Percentiles rank a stretch among this genome's conserved stretches.
These are phyloP conservation scores for Penicillium verhagenii DNA, from an alignment of 495 filamentous ascomycete species.

Conservation along the genomic window DNA sequence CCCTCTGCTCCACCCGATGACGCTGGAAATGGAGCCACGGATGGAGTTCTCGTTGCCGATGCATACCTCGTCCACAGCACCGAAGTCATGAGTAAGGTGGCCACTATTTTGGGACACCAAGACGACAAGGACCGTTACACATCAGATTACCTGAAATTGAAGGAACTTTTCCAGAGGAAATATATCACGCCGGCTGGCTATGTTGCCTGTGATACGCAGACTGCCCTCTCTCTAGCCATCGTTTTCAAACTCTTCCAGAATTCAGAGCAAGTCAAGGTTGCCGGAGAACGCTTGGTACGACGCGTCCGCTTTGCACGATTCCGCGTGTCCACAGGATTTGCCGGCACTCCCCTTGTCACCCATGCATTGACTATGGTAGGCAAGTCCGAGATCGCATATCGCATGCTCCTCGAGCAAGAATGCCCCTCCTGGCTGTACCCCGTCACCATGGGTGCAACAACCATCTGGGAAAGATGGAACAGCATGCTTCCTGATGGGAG, in stretches of 20 bases:
- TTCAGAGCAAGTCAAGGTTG: conserved; percentile 27
- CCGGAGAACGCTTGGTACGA: conserved; percentile 30
- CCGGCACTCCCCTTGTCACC: conserved; percentile 51
- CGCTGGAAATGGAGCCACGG: conserved; percentile 41
- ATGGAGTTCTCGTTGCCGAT: conserved; percentile 47
- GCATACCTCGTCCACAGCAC: conserved; percentile 54
- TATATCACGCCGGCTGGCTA: conserved; percentile 43
- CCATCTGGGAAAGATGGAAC: conserved; percentile 59
- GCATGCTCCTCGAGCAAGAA: conserved; percentile 40
- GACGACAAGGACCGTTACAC: conserved; percentile 29
- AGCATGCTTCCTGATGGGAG: conserved; percentile 50
- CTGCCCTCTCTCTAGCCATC: conserved; percentile 44
- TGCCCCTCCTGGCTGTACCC: conserved; percentile 54
- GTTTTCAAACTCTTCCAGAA: conserved; percentile 42
- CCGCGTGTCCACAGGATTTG: conserved; percentile 54
- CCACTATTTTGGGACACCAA: conserved; percentile 22
- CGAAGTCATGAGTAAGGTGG: conserved; percentile 27
- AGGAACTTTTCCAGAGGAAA: conserved; percentile 37
- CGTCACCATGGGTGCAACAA: conserved; percentile 52
- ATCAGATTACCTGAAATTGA: conserved; percentile 22
- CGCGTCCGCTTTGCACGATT: conserved; percentile 37
- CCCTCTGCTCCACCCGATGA: conserved; percentile 46
- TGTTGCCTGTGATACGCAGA: conserved; percentile 50
- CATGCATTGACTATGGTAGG: conserved; percentile 41
- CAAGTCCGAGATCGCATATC: conserved; percentile 31